Percentiles rank a stretch among this genome's conserved stretches.
phyloP scores from a whole-genome alignment of 352 stramenopile species.

The Phytophthora pluvialis region DNA sequence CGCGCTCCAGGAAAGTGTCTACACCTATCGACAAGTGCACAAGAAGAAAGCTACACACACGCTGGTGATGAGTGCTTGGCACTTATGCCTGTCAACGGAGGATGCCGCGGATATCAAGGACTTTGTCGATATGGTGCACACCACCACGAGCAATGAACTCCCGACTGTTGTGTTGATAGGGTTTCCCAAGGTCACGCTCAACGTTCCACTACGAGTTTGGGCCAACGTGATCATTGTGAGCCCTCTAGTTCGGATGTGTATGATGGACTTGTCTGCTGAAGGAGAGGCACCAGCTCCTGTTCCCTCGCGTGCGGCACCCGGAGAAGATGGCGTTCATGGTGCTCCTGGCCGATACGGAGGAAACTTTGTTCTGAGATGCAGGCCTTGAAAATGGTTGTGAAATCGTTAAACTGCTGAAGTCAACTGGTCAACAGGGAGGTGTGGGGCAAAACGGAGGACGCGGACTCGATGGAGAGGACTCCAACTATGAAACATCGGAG shows the following conservation, averaged over 20 bases:
- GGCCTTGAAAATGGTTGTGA: not conserved
- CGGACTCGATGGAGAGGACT: not conserved
- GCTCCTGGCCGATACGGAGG: not conserved
- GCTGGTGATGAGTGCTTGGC: not conserved
- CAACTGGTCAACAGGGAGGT: slow-evolving; percentile 7
- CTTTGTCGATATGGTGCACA: not conserved
- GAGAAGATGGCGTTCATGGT: slow-evolving; percentile 5
- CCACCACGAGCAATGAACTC: not conserved
- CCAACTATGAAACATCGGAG: not conserved
- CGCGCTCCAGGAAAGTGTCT: not conserved
- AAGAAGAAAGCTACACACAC: not conserved
- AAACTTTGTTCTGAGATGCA: not conserved
- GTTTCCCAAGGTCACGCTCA: not conserved
- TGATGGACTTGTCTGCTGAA: slow-evolving; percentile 1
- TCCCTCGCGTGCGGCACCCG: slow-evolving; percentile 1
- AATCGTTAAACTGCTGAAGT: not conserved
- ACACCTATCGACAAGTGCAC: not conserved
- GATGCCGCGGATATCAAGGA: not conserved
- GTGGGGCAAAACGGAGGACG: slow-evolving; percentile 6
- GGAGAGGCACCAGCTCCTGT: not conserved
- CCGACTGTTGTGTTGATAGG: slow-evolving; percentile 7
- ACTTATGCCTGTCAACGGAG: slow-evolving; percentile 3
- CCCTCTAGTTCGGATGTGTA: not conserved
- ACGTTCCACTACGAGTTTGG: slow-evolving; percentile 1
- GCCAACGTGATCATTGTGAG: slow-evolving; percentile 12